A percentile compares a stretch with the other conserved stretches of the same genome.
phyloP scores from a whole-genome alignment of 2,329 filamentous ascomycete species.

The Cryphonectria radicalis region DNA sequence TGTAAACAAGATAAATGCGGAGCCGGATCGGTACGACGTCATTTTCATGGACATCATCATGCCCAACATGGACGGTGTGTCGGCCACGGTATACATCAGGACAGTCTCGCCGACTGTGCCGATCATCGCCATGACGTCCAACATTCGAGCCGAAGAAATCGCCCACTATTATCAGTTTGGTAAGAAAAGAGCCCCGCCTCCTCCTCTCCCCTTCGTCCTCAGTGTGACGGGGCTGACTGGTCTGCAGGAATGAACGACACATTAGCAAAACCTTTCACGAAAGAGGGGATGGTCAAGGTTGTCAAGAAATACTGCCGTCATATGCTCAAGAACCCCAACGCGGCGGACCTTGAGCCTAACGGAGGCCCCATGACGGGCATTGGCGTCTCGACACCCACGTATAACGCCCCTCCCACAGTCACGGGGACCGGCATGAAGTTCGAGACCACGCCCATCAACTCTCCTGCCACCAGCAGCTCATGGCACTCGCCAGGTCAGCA shows the following conservation, averaged over 20 bases:
- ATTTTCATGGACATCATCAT: conserved; percentile 97
- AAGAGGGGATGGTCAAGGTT: conserved; percentile 81
- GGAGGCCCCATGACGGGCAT: conserved; percentile 33
- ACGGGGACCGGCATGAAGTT: conserved; percentile 51
- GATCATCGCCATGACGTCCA: conserved; percentile 98
- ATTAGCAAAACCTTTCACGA: conserved; percentile 93
- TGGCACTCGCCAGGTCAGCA: conserved; percentile 57
- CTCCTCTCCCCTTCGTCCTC: conserved; percentile 20
- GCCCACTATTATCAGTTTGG: conserved; percentile 97
- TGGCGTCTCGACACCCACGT: conserved; percentile 31
- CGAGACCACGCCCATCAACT: conserved; percentile 59
- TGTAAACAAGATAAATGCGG: conserved; percentile 75
- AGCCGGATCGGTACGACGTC: conserved; percentile 60
- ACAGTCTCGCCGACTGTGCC: conserved; percentile 82
- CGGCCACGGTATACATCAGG: conserved; percentile 89
- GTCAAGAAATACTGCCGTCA: conserved; percentile 88
- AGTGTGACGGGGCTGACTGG: conserved; percentile 2
- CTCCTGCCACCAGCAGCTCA: conserved; percentile 51
- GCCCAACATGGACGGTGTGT: conserved; percentile 94
- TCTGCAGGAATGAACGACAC: conserved; percentile 92
- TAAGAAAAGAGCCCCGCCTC: conserved; percentile 49
- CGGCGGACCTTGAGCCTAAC: conserved; percentile 46
- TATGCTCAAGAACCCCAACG: conserved; percentile 68
- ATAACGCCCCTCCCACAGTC: conserved; percentile 39
- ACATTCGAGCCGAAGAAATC: conserved; percentile 95